phyloP scores from a whole-genome alignment of 2,329 filamentous ascomycete genomes.

The Ophiostoma populinum region DNA sequence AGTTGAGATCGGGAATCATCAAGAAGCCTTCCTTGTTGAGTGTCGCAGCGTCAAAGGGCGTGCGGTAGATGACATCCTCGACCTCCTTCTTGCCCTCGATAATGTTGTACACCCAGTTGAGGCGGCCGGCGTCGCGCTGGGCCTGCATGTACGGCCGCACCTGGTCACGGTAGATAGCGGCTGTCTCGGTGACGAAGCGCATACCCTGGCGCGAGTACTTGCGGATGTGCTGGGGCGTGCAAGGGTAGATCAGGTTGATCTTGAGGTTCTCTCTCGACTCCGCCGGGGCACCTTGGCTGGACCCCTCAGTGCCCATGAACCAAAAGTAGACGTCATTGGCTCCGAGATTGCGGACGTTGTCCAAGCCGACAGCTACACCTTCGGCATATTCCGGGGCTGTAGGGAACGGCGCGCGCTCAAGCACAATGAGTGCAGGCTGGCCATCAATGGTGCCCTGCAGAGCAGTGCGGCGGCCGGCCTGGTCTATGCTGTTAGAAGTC shows the following conservation, averaged over 20 bases:
- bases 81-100: constrained; percentile 79
- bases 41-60: constrained; percentile 23
- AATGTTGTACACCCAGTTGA: constrained; percentile 97
- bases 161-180: constrained; percentile 54
- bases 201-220: constrained; percentile 78
- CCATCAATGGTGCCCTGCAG: constrained; percentile 59
- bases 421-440: constrained; percentile 60
- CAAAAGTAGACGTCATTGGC: constrained; percentile 94
- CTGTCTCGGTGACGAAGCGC: constrained; percentile 73
- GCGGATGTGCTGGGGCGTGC: constrained; percentile 69
- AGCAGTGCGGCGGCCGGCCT: constrained; percentile 66
- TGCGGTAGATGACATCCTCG: constrained; percentile 77
- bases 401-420: constrained; percentile 78
- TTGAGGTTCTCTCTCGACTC: constrained; percentile 70
- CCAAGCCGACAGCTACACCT: constrained; percentile 47
- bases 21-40: constrained; percentile 48
- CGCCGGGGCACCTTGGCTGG: constrained; percentile 1
- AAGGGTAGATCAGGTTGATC: constrained; percentile 87
- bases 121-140: constrained; percentile 58
- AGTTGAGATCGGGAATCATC: constrained; percentile 77
- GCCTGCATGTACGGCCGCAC: constrained; percentile 63
- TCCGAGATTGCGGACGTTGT: constrained; percentile 63
- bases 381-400: constrained; percentile 45
- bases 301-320: constrained; percentile 49
- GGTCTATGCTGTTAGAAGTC: constrained; percentile 36